phyloP scores from a whole-genome alignment of 768 basidiomycete genomes.

The Lactarius hatsudake region DNA sequence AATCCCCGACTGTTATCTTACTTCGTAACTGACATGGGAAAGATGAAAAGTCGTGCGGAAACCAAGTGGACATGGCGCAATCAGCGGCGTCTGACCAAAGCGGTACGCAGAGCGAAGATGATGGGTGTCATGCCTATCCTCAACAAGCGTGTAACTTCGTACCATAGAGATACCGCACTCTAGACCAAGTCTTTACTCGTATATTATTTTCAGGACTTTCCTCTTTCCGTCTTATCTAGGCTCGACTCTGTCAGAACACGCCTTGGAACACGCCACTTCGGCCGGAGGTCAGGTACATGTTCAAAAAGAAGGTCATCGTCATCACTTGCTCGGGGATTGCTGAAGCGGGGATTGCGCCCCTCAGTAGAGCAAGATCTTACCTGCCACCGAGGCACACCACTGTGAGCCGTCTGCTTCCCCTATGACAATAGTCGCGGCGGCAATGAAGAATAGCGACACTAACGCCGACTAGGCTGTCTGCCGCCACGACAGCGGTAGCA shows the following conservation, averaged over 20 bases:
- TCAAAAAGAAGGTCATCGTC: neutral
- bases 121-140: constrained; percentile 78
- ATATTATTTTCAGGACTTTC: neutral
- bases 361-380: constrained; percentile 11
- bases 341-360: neutral
- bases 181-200: neutral
- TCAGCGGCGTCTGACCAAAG: constrained; percentile 78
- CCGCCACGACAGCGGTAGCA: no score
- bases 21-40: constrained; percentile 74
- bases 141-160: constrained; percentile 12
- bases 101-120: constrained; percentile 83
- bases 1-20: constrained; percentile 56
- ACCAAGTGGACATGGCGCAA: constrained; percentile 75
- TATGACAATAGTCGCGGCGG: no score
- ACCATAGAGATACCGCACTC: neutral
- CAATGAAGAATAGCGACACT: no score
- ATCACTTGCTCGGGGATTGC: constrained; percentile 11
- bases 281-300: no score
- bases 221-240: neutral
- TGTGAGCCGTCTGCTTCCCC: no score
- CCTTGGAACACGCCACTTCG: neutral
- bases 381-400: no score
- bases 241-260: neutral
- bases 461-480: no score
- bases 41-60: constrained; percentile 65